Conservation (phyloP, 805 yeast species). For the Hanseniaspora hatyaiensis region DNA sequence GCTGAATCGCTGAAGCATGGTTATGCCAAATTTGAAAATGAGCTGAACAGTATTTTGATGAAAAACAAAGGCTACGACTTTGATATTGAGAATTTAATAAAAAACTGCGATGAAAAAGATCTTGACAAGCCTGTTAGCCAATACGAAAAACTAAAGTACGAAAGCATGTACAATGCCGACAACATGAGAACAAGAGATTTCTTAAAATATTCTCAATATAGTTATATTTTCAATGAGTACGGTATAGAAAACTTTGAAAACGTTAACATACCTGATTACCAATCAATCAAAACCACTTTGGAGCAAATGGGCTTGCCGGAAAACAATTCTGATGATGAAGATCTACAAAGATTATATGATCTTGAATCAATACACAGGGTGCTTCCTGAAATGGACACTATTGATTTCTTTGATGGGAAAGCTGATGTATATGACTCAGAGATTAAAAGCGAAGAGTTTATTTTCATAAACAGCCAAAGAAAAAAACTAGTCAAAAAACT, state of each 20-base stretch:
- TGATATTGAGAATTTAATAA: conserved; percentile 55
- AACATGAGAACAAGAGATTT: conserved; percentile 53
- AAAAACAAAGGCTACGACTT: conserved; percentile 42
- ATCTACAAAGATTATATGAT: conserved; percentile 16
- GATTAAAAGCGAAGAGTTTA: conserved; percentile 47
- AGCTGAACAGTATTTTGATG: conserved; percentile 50
- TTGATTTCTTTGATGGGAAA: conserved; percentile 60
- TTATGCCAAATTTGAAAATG: conserved; percentile 52
- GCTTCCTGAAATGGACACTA: conserved; percentile 67
- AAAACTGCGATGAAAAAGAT: conserved; percentile 30
- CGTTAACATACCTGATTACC: conserved; percentile 24
- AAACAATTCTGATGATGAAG: conserved; percentile 17
- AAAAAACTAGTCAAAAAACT: conserved; percentile 69
- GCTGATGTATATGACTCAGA: conserved; percentile 75
- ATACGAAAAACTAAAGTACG: conserved; percentile 51
- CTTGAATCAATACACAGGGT: conserved; percentile 27
- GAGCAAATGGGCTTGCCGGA: conserved; percentile 18
- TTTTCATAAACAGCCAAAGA: conserved; percentile 46
- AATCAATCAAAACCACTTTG: conserved; percentile 29
- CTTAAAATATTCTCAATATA: conserved; percentile 48
- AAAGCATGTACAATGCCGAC: conserved; percentile 43
- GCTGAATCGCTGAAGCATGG: conserved; percentile 44
- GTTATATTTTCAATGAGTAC: conserved; percentile 37
- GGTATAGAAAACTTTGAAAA: conserved; percentile 28
- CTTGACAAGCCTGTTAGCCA: conserved; percentile 35